A percentile compares a stretch with the other conserved stretches of the same genome.
Conservation (phyloP, 192 early-diverging fungal species). For the Dispira parvispora region DNA sequence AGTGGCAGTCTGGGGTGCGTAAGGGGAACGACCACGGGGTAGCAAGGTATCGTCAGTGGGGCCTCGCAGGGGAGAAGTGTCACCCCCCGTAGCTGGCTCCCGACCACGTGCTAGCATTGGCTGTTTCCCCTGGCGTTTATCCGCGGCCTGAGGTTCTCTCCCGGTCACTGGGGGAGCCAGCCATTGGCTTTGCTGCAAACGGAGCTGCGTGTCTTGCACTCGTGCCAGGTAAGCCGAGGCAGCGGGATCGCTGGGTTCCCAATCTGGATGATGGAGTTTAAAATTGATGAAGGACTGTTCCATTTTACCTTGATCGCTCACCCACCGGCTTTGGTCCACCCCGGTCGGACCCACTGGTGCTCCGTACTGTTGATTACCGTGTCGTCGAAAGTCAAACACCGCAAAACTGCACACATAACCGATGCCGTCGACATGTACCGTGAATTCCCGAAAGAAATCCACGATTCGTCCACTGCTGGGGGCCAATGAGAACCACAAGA, state of each 20-base stretch:
- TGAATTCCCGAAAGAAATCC: slow-evolving; percentile 91
- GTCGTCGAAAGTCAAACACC: slow-evolving; percentile 78
- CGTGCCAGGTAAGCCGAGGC: slow-evolving; percentile 66
- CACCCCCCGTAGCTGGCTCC: background rate
- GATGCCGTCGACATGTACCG: slow-evolving; percentile 75
- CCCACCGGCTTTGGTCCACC: slow-evolving; percentile 32
- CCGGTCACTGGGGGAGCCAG: background rate
- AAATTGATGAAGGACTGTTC: slow-evolving; percentile 94
- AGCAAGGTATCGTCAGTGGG: background rate
- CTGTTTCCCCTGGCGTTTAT: background rate
- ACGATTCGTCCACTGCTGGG: slow-evolving; percentile 57
- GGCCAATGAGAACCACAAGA: slow-evolving; percentile 66
- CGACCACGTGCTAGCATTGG: background rate
- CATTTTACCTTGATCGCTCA: slow-evolving; percentile 91
- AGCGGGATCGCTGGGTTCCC: slow-evolving; percentile 68
- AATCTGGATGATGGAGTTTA: slow-evolving; percentile 84
- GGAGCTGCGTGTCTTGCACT: slow-evolving; percentile 28
- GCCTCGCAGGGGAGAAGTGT: background rate
- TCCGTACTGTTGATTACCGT: slow-evolving; percentile 80
- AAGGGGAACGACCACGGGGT: background rate
- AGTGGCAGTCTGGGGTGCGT: background rate
- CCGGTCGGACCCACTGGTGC: slow-evolving; percentile 34
- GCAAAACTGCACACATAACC: slow-evolving; percentile 98
- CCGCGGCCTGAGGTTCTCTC: background rate
- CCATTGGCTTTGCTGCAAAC: background rate